Conservation (phyloP, 345 rosid genomes). For the Carallia pectinifolia region DNA sequence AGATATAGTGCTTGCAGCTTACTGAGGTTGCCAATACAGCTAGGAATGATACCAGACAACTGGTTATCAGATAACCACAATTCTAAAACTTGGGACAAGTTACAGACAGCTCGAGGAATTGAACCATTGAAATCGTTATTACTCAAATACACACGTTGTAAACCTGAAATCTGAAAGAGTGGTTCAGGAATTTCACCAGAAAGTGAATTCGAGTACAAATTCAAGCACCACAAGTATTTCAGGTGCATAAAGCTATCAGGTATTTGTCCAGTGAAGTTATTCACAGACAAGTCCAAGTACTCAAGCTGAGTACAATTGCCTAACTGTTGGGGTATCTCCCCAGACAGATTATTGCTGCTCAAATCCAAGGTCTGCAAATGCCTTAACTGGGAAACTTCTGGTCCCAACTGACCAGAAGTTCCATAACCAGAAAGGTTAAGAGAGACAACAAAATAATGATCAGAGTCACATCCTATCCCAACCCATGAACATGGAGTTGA, state of each 20-base stretch:
- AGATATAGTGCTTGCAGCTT: slow-evolving; percentile 44
- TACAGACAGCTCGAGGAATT: slow-evolving; percentile 58
- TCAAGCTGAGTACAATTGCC: slow-evolving; percentile 53
- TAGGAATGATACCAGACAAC: slow-evolving; percentile 64
- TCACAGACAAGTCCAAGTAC: slow-evolving; percentile 53
- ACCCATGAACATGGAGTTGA: slow-evolving; percentile 60
- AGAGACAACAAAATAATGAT: slow-evolving; percentile 25
- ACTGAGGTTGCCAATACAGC: slow-evolving; percentile 59
- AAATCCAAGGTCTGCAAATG: slow-evolving; percentile 48
- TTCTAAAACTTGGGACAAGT: slow-evolving; percentile 33
- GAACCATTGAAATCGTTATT: slow-evolving; percentile 56
- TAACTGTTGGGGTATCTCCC: slow-evolving; percentile 43
- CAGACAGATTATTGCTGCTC: slow-evolving; percentile 49
- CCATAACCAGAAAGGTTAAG: slow-evolving; percentile 44
- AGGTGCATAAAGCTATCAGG: slow-evolving; percentile 41
- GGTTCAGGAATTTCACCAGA: slow-evolving; percentile 57
- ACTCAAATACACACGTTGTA: slow-evolving; percentile 39
- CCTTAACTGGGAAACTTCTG: slow-evolving; percentile 48
- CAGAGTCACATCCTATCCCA: slow-evolving; percentile 49
- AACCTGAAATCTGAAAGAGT: slow-evolving; percentile 38
- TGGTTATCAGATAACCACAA: slow-evolving; percentile 44
- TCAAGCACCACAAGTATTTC: slow-evolving; percentile 29
- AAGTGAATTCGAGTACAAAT: slow-evolving; percentile 48
- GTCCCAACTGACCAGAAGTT: slow-evolving; percentile 59
- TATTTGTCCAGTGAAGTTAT: slow-evolving; percentile 52